Evolutionary conservation across 306 rosid species (phyloP).

Genomic region (barrel medic (Medicago truncatula)): MtrunA17r5.0-ANR NC_053046.1:38585001-38585500

Average conservation of each 20-base stretch:
- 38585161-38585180: constrained; percentile 22
- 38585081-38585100: neutral
- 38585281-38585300: neutral
- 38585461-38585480: too few relatives aligned
- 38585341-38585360: constrained; percentile 45
- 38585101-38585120: constrained; percentile 28
- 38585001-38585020: neutral
- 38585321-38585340: constrained; percentile 57
- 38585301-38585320: constrained; percentile 36
- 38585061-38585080: constrained; percentile 34
- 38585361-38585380: neutral
- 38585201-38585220: constrained; percentile 52
- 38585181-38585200: constrained; percentile 16
- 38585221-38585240: constrained; percentile 54
- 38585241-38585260: neutral
- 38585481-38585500: too few relatives aligned
- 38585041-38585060: neutral
- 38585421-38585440: too few relatives aligned
- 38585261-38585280: constrained; percentile 5
- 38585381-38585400: neutral
- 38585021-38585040: neutral
- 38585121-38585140: constrained; percentile 36
- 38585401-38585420: neutral
- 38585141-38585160: constrained; percentile 16
- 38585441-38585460: too few relatives aligned